Percentiles rank a stretch among this genome's conserved stretches.
Conservation (phyloP, 73 alveolate species). For the Tetrahymena elliotti region DNA sequence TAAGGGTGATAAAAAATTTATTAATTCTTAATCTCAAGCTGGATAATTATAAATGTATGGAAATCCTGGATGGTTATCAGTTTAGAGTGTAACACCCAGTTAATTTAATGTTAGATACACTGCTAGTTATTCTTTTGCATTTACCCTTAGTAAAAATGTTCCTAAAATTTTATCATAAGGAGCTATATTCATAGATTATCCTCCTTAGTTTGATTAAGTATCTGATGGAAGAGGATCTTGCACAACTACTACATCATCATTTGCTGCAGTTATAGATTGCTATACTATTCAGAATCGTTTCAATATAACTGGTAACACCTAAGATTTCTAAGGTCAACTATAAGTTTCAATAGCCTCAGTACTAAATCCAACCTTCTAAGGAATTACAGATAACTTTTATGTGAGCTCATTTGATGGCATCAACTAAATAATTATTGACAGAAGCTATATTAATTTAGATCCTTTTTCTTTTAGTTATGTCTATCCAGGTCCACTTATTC, state of each 20-base stretch:
- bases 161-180: constrained; percentile 29
- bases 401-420: background rate
- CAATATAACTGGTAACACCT: constrained; percentile 11
- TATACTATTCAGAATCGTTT: constrained; percentile 3
- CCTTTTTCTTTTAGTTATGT: constrained; percentile 14
- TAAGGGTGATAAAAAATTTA: background rate
- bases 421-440: constrained; percentile 6
- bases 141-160: background rate
- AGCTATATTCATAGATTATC: constrained; percentile 24
- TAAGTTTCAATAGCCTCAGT: background rate
- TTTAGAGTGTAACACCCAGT: background rate
- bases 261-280: constrained; percentile 19
- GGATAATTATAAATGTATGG: constrained; percentile 10
- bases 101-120: constrained; percentile 26
- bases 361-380: background rate
- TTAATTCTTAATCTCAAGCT: constrained; percentile 9
- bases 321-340: constrained; percentile 14
- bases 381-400: background rate
- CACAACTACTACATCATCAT: constrained; percentile 13
- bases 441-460: constrained; percentile 43
- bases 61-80: constrained; percentile 41
- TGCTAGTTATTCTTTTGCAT: constrained; percentile 11
- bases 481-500: constrained; percentile 36
- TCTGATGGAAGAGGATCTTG: constrained; percentile 30
- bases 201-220: constrained; percentile 23